Evolutionary conservation across 192 early-diverging fungal species (phyloP).

Genomic region (Podila minutissima): DNA sequence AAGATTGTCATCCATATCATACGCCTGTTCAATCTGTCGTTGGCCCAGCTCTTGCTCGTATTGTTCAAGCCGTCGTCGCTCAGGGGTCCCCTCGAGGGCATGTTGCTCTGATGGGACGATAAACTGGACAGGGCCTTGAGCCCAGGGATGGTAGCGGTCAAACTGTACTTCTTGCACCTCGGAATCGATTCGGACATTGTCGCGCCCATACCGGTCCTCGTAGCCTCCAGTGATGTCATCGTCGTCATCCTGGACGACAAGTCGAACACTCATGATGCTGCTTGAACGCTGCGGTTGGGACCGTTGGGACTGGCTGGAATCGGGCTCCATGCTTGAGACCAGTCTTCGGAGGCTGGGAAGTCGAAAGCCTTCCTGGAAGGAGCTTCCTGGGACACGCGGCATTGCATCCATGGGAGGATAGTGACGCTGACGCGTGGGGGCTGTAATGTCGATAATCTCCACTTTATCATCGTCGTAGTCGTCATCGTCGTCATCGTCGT

Average conservation of each 20-base stretch:
- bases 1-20: conserved; percentile 23
- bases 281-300: neutral
- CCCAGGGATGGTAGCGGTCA: conserved; percentile 39
- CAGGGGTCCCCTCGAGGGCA: neutral
- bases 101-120: conserved; percentile 14
- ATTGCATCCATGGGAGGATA: conserved; percentile 26
- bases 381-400: conserved; percentile 26
- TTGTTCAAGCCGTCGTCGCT: neutral
- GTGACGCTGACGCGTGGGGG: conserved; percentile 1
- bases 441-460: conserved; percentile 26
- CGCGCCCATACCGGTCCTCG: conserved; percentile 26
- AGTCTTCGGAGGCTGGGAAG: conserved; percentile 33
- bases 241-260: conserved; percentile 32
- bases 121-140: conserved; percentile 36
- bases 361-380: conserved; percentile 9
- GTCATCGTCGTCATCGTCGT: conserved; percentile 8
- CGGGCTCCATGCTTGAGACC: conserved; percentile 22
- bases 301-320: conserved; percentile 19
- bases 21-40: conserved; percentile 24
- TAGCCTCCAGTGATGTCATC: conserved; percentile 6
- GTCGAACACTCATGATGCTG: conserved; percentile 17
- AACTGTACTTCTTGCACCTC: conserved; percentile 36
- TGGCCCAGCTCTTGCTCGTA: conserved; percentile 8
- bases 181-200: conserved; percentile 32
- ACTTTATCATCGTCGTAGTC: conserved; percentile 25